Evolutionary conservation across 2,329 filamentous ascomycete species (phyloP).

Genomic region (Neonectria neomacrospora): DNA sequence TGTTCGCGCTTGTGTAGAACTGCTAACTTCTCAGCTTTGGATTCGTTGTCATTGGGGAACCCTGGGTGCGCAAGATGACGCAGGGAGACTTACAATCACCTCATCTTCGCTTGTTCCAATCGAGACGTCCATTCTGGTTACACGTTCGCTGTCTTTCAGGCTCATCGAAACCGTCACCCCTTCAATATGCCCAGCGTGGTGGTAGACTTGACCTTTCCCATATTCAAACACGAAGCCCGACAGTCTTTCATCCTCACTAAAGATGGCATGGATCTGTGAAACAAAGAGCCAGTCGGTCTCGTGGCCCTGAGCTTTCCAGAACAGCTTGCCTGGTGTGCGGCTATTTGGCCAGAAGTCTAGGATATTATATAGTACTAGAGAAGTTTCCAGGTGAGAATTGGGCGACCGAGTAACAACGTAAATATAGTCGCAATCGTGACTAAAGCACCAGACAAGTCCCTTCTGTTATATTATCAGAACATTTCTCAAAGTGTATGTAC

Average conservation of each 20-base stretch:
- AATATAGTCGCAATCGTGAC: neutral
- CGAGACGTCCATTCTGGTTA: neutral
- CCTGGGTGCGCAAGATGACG: neutral
- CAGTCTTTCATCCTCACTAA: neutral
- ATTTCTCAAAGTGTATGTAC: neutral
- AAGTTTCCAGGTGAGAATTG: neutral
- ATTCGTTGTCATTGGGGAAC: neutral
- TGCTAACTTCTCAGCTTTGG: neutral
- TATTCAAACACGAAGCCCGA: slow-evolving; percentile 18
- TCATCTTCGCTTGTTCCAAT: neutral
- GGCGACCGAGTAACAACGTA: neutral
- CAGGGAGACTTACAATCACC: slow-evolving; percentile 6
- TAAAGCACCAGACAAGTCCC: slow-evolving; percentile 2
- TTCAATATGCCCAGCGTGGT: neutral
- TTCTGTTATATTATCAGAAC: neutral
- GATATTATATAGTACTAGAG: neutral
- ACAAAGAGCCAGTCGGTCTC: neutral
- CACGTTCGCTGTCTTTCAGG: neutral
- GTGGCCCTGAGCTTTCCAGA: slow-evolving; percentile 8
- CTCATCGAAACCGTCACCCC: neutral
- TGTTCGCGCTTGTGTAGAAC: neutral
- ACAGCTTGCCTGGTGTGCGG: neutral
- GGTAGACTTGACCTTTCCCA: neutral
- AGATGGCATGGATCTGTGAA: neutral
- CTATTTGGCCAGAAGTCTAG: neutral